Evolutionary conservation across 768 basidiomycete genomes (phyloP), one percentile per base, ranked within the genome.

Genomic region (Podaxis carcinomalis): DNA sequence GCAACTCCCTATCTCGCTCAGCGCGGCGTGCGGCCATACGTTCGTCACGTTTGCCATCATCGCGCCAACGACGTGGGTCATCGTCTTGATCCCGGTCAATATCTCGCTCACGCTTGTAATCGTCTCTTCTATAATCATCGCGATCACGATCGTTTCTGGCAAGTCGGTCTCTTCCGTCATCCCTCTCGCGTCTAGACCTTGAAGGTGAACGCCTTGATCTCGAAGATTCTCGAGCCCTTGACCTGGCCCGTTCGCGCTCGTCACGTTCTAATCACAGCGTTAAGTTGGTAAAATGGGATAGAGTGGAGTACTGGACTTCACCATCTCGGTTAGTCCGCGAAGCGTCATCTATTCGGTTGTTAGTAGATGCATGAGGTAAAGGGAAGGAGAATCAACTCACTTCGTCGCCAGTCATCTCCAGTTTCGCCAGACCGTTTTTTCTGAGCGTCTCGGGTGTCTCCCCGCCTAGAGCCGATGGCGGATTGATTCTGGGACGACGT

Each of bases 391-490:
- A 66, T 54, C 55, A 32, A 73, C 80, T 64, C 66, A 91, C 92
- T 89, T 84, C 89, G 82, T 69, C 92, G 82, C 92, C 92, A 94
- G 68, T 94, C 92, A 66, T 93, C 90, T 66, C 84, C 86, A 25
- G 78, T 78, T 70, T 93, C 92, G 39, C 86, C 89, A 47, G 79
- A 78, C 73, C 88, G 88, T 75, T 86, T 87, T 76, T 84, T 89
- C 49, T 75, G 68, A 57, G 76, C 63, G 28, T 92, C 90, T 67
- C 86, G 78, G 27, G 77, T 75, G 61, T 91, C 89, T 51, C 77
- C 72, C 51, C 83, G 75, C 58, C 89, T 82, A 53, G 82, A 66
- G 32, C 75, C 68, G 56, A 77, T 67, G 4, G 77, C 66, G 23
- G 69, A 55, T 56, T 77, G 72, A 19, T 70, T 51, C 67, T 75